Evolutionary conservation across 768 basidiomycete genomes (phyloP).

Genomic region (Gautieria morchelliformis): DNA sequence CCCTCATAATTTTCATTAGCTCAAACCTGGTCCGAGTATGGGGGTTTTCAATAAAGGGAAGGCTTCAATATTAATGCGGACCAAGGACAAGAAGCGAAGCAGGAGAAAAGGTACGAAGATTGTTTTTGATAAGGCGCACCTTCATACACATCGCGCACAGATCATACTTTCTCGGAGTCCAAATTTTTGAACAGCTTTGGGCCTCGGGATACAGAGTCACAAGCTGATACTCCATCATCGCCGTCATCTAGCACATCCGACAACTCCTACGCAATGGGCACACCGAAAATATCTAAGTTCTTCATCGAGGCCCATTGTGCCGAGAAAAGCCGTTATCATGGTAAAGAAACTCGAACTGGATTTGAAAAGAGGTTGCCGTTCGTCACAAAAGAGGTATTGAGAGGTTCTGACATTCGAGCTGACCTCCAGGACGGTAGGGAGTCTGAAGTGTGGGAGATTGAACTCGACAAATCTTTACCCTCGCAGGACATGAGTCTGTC

Average conservation of each 20-base stretch:
- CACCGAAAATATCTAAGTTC: background rate
- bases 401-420: slow-evolving; percentile 9
- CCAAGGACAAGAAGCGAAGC: slow-evolving; percentile 15
- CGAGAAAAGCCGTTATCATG: background rate
- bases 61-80: slow-evolving; percentile 38
- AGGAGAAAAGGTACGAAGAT: slow-evolving; percentile 18
- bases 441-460: slow-evolving; percentile 52
- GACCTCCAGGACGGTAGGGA: slow-evolving; percentile 18
- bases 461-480: slow-evolving; percentile 26
- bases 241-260: background rate
- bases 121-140: background rate
- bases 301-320: background rate
- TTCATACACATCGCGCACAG: background rate
- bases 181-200: slow-evolving; percentile 28
- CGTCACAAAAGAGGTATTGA: slow-evolving; percentile 7
- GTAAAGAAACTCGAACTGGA: background rate
- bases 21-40: slow-evolving; percentile 32
- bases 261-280: background rate
- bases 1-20: slow-evolving; percentile 18
- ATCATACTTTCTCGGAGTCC: slow-evolving; percentile 34
- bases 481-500: slow-evolving; percentile 14
- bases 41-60: slow-evolving; percentile 63
- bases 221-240: background rate
- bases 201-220: background rate
- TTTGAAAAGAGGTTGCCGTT: background rate